A percentile compares a stretch with the other conserved stretches of the same genome.
phyloP scores from a whole-genome alignment of 1,139 yeast species.

The Saccharomyces pastorianus region DNA sequence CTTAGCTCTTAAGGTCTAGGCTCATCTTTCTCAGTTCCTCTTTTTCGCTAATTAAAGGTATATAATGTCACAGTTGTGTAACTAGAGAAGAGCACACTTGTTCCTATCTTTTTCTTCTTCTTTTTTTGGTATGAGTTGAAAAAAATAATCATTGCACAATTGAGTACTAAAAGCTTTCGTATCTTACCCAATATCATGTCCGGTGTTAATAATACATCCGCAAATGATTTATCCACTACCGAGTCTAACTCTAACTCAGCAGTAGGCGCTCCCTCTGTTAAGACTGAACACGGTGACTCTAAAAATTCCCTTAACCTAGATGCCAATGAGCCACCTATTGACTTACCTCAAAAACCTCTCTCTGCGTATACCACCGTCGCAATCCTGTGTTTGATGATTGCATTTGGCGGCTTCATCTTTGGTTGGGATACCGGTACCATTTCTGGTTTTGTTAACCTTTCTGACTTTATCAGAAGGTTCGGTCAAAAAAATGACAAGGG shows the following conservation, averaged over 20 bases:
- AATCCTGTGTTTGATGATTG: slow-evolving; percentile 39
- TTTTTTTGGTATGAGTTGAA: not conserved
- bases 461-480: slow-evolving; percentile 44
- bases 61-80: not conserved
- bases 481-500: slow-evolving; percentile 43
- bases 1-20: not conserved
- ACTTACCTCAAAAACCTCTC: slow-evolving; percentile 36
- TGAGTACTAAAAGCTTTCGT: not conserved
- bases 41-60: not conserved
- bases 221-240: not conserved
- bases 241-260: not conserved
- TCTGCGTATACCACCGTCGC: slow-evolving; percentile 33
- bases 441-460: slow-evolving; percentile 66
- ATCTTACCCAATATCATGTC: not conserved
- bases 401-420: slow-evolving; percentile 60
- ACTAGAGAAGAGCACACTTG: not conserved
- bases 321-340: not conserved
- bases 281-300: not conserved
- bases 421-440: slow-evolving; percentile 77
- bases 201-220: not conserved
- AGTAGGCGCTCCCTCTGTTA: not conserved
- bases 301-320: not conserved
- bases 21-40: not conserved
- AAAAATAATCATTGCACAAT: not conserved
- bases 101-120: not conserved